Base-by-base conservation (phyloP, 768 basidiomycete genomes). In the Serendipita sp. region DNA sequence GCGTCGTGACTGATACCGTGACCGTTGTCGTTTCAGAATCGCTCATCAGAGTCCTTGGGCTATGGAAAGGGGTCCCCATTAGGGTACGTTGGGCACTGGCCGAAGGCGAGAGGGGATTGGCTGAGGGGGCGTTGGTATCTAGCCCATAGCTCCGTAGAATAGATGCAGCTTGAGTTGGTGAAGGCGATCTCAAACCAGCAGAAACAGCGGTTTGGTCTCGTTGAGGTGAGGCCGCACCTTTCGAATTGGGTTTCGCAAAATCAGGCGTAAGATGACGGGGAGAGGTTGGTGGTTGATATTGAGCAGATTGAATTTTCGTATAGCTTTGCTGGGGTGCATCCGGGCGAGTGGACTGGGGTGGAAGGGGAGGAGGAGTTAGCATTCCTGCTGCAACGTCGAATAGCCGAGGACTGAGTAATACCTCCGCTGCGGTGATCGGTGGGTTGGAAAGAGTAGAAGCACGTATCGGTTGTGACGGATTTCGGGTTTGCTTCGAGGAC, bases 291-390 rank as follows among this genome's bases (percentile, higher is more conserved):
- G 24, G 4, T n/a, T 60, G 37, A n/a, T n/a, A 38, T 34, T 32
- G 56, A 24, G 48, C 48, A 60, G 16, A n/a, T 30, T 60, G 56
- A 34, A 60, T n/a, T 18, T 34, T 24, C n/a, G 48, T 51, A 51
- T 8, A 51, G 37, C 56, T 60, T 60, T 60, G 56, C 35, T 60
- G 56, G 16, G 56, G 56, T 30, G 56, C 56, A 60, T 60, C 56
- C 56, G 56, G 56, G 28, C 56, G 56, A 60, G 56, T 60, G 56
- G 56, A 60, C 56, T 60, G 56, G 16, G 56, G 56, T 60, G 56
- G 56, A n/a, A 60, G 37, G 34, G 56, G 56, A 60, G 56, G 56
- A 60, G 56, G 56, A 32, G 56, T 34, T 38, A 60, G 56, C 30
- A 60, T 30, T 32, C 56, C 56, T 32, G 56, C 10, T 32, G 56